Evolutionary conservation across 768 basidiomycete species (phyloP), one percentile per base, ranked within the genome.

Genomic region (Cantharellus cinnabarinus): DNA sequence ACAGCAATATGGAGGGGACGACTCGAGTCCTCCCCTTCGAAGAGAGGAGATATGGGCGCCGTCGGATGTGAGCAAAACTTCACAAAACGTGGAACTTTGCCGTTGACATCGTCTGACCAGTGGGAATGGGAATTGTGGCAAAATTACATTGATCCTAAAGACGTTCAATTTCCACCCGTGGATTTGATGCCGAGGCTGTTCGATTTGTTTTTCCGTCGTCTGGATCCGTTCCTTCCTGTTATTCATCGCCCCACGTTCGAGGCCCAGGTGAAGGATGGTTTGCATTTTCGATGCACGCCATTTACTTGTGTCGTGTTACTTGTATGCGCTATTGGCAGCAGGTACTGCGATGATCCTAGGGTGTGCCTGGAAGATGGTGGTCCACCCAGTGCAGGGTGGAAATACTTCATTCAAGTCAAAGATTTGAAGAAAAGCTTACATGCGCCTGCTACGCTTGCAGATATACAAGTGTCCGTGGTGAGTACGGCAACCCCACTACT

Each of bases 161-260:
- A 71, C 44, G 63, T 67, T 35, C 59, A 65, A 2, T 81, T 85
- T 54, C 89, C 88, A 42, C 78, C 85, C 0, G 65, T 69, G 14
- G 81, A 83, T 60, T 75, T 90, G 51, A 71, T 77, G 10, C 50
- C 61, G 4, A 50, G 63, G 0, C 73, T 91, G 42, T 68, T 87
- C 42, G 75, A 81, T 41, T 69, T 79, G 35, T 89, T 83, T 65
- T 94, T 91, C 66, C 60, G 62, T 0, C 62, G 76, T 41, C 58
- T 75, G 60, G 84, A 89, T 64, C 60, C 74, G n/a, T 71, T 76
- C 58, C 64, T 77, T 0, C 86, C 88, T 1, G 72, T 91, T 2
- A 72, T 94, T 3, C 88, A 90, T 64, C 76, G 80, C 2, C 80
- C 79, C 0, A 77, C 77, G 3, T 88, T 91, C 63, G 75, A 81